Base-by-base conservation (phyloP, 1,284 basidiomycete genomes). In the Ceratobasidium sp. region DNA sequence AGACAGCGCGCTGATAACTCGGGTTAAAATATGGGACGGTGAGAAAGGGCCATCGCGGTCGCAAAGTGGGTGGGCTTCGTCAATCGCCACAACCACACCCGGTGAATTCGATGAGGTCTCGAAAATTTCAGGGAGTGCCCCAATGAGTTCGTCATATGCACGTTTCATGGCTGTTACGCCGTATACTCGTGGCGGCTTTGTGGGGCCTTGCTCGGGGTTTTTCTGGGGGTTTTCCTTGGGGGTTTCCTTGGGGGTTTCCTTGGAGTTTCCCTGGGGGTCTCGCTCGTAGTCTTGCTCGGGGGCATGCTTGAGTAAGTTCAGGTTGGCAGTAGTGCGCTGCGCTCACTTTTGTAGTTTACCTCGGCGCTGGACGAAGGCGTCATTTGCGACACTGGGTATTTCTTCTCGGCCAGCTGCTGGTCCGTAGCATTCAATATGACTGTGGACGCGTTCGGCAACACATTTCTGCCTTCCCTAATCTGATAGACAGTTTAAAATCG, bases 41-140 rank as follows among this genome's bases (percentile, higher is more conserved):
- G 11, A 25, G 25, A 48, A 63, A 8, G 4, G 12, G 1, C 18
- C 11, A 5, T 30, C 11, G 33, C 14, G 28, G 28, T 63, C 14
- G 21, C 42, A 25, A 28, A 63, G 61, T 21, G 21, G 28, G 36
- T 63, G 61, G 4, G 61, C 44, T 36, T 46, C 61, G 16, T 63
- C 61, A 23, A 63, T 4, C 44, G 21, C 61, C 4, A 63, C 48
- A 4, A 63, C 44, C 33, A 60, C 9, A 25, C 16, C 12, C 30
- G 61, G 28, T 14, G 25, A 11, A n/a, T 44, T n/a, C 7, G 54
- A 11, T 16, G 14, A 16, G 12, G 14, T 23, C 14, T 14, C n/a
- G 28, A 58, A 25, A 6, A 58, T 18, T 36, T 36, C 28, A 11
- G 54, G 54, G 5, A 16, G 54, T 58, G 18, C 14, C 4, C 7